Base-by-base conservation (phyloP, 257 asterid species). In the Anisodus tanguticus region DNA sequence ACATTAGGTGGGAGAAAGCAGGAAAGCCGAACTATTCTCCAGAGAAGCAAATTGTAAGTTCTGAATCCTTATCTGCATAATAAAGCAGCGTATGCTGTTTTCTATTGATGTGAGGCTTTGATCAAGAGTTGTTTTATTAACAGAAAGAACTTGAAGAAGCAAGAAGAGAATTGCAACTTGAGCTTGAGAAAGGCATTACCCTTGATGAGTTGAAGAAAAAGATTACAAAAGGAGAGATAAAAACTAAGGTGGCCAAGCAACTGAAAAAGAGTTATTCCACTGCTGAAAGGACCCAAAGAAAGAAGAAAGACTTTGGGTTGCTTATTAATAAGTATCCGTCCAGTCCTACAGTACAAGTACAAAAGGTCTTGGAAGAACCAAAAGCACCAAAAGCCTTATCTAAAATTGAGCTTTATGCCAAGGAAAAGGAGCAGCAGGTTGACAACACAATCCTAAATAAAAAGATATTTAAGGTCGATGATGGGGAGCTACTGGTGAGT, bases 141-240 rank as follows among this genome's bases (percentile, higher is more conserved):
- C 94, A 95, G 99, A 87, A 86, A 87, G 98, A 95, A 90, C 93
- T 95, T 69, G 93, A 94, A 93, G 99, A 90, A 91, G 97, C 99
- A 58, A 92, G 95, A 88, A 90, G 91, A 87, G 99, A 94, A 66
- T 88, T 95, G 91, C 95, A 90, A 85, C 90, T 68, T 86, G 97
- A 95, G 86, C 90, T 93, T 78, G 92, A 89, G 85, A 94, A 92
- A 72, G 98, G 97, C 83, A 85, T 88, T 54, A 91, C 98, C 17
- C 90, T 92, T 82, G 91, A 89, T 76, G 93, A 93, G 81, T 90
- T 95, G 80, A 85, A 88, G 66, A 87, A 89, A 87, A 92, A 89
- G 90, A 86, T 93, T 82, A 58, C 83, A 77, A 93, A 91, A 88
- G 99, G 96, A 86, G 94, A 93, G 87, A 88, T 87, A 85, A 77